A percentile compares a stretch with the other conserved stretches of the same genome.
Conservation (phyloP, 768 basidiomycete genomes). For the Hemileccinum rubropunctum region DNA sequence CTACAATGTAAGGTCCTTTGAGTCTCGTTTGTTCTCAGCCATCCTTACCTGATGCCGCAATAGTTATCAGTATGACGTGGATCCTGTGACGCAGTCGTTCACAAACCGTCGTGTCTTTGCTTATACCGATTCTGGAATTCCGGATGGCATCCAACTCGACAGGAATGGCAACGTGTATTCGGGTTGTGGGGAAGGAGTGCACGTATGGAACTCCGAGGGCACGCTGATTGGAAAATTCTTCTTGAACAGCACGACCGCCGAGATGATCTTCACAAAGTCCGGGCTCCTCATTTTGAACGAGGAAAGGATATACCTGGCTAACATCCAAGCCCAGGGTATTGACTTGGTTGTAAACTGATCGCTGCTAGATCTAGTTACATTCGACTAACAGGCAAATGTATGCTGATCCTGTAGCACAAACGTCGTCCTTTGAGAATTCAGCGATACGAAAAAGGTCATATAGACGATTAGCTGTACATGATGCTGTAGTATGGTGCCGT, state of each 20-base stretch:
- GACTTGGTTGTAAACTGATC: conserved; percentile 9
- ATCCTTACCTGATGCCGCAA: background rate
- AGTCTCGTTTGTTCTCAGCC: background rate
- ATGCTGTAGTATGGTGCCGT: background rate
- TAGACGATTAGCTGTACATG: background rate
- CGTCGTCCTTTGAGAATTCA: too few species aligned
- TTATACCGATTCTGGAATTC: conserved; percentile 59
- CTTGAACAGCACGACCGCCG: conserved; percentile 34
- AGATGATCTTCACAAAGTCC: conserved; percentile 41
- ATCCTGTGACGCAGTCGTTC: conserved; percentile 51
- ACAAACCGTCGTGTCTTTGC: conserved; percentile 65
- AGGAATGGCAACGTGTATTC: conserved; percentile 62
- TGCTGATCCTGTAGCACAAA: too few species aligned
- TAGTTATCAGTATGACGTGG: conserved; percentile 71
- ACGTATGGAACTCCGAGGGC: conserved; percentile 58
- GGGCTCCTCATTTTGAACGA: conserved; percentile 41
- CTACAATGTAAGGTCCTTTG: conserved; percentile 55
- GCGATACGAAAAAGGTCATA: too few species aligned
- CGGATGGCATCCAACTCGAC: conserved; percentile 69
- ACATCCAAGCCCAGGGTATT: conserved; percentile 34
- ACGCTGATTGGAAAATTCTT: conserved; percentile 67
- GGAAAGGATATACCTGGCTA: conserved; percentile 37
- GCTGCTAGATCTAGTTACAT: too few species aligned
- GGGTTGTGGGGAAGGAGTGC: conserved; percentile 65
- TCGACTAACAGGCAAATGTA: too few species aligned